Evolutionary conservation across 768 basidiomycete genomes (phyloP).

Genomic region (Thelephora ganbajun): DNA sequence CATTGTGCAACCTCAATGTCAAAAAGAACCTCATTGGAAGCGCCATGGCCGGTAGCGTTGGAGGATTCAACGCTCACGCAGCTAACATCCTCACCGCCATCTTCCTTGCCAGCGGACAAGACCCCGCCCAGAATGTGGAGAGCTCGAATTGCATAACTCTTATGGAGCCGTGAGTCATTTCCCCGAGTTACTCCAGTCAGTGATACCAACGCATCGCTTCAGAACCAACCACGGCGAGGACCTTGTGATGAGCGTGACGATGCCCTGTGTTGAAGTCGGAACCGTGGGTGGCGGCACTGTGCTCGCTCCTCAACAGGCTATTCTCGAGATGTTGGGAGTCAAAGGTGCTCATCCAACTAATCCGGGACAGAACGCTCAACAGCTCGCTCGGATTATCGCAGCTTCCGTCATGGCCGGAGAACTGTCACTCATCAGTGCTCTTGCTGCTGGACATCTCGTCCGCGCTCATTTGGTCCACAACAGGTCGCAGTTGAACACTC

Average conservation of each 20-base stretch:
- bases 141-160: conserved; percentile 97
- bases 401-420: conserved; percentile 97
- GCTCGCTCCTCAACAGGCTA: conserved; percentile 76
- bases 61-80: conserved; percentile 97
- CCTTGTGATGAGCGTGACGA: conserved; percentile 82
- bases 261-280: conserved; percentile 99
- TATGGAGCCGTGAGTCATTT: conserved; percentile 83
- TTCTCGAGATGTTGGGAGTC: conserved; percentile 90
- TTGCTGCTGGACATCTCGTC: conserved; percentile 92
- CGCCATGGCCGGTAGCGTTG: conserved; percentile 96
- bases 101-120: conserved; percentile 94
- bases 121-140: conserved; percentile 98
- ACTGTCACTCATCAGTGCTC: conserved; percentile 77
- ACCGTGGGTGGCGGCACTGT: conserved; percentile 96
- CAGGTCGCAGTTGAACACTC: conserved; percentile 70
- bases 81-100: conserved; percentile 94
- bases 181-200: conserved; percentile 2
- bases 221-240: conserved; percentile 85
- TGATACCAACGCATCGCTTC: conserved; percentile 4
- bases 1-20: conserved; percentile 77
- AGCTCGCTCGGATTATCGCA: conserved; percentile 79
- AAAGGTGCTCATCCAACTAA: conserved; percentile 76
- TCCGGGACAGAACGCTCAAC: conserved; percentile 84
- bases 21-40: conserved; percentile 98
- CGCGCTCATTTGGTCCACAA: conserved; percentile 90